These are phyloP conservation scores for Coix lacrymajobi DNA, from an alignment of 176 grass and related monocot genomes.

Conservation along the genomic window DNA sequence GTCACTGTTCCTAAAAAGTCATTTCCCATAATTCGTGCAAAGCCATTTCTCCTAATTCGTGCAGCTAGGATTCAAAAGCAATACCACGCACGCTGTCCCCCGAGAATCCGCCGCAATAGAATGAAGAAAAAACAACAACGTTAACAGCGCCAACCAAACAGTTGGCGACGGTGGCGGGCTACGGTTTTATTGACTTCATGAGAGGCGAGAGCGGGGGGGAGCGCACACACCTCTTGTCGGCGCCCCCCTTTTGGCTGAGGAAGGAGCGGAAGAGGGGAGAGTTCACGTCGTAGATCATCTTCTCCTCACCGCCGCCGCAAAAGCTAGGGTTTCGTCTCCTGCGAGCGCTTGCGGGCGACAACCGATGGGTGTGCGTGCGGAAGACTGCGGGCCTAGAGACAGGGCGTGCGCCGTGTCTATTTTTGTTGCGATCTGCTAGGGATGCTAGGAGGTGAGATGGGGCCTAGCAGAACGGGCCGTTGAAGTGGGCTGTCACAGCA, in stretches of 20 bases:
- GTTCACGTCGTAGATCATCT: slow-evolving; percentile 80
- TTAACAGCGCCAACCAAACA: not conserved
- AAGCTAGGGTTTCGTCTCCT: slow-evolving; percentile 38
- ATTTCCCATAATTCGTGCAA: not conserved
- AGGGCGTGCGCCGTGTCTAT: not conserved
- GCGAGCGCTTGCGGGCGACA: not conserved
- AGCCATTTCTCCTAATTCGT: not conserved
- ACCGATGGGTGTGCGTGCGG: not conserved
- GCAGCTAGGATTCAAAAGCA: not conserved
- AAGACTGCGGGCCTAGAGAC: not conserved
- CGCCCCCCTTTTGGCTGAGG: slow-evolving; percentile 75
- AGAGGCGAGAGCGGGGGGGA: not conserved
- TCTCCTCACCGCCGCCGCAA: not conserved
- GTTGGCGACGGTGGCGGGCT: not conserved
- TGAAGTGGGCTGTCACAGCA: not conserved
- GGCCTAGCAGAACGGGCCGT: not conserved
- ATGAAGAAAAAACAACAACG: not conserved
- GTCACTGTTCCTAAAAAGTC: not conserved
- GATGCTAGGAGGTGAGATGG: not conserved
- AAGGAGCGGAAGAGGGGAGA: slow-evolving; percentile 76
- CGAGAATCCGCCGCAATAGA: not conserved
- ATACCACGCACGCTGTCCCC: not conserved
- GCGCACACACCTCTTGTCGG: slow-evolving; percentile 41
- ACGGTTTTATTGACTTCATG: not conserved
- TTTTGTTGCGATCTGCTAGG: not conserved